Evolutionary conservation across 805 yeast species (phyloP).

Genomic region (Groenewaldozyma salmanticensis): DNA sequence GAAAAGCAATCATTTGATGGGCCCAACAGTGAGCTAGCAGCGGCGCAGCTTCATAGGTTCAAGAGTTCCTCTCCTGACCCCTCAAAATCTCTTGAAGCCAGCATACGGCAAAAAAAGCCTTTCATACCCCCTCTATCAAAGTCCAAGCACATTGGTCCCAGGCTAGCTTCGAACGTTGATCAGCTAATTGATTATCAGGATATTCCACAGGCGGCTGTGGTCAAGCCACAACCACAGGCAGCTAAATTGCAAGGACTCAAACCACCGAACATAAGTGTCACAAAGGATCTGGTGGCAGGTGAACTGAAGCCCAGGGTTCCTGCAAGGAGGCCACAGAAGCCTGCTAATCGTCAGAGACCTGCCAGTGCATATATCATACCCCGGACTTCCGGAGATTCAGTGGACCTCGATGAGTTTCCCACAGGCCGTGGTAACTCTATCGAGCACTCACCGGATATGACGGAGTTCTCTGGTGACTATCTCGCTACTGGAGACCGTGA

Average conservation of each 20-base stretch:
- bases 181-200: background rate
- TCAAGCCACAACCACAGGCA: too few species aligned
- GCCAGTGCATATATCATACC: background rate
- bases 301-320: background rate
- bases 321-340: background rate
- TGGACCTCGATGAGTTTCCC: background rate
- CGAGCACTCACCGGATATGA: background rate
- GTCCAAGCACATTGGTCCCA: too few species aligned
- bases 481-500: conserved; percentile 16
- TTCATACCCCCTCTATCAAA: too few species aligned
- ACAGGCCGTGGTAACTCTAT: background rate
- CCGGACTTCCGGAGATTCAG: too few species aligned
- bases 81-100: background rate
- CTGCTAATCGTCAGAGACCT: too few species aligned
- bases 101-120: background rate
- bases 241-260: too few species aligned
- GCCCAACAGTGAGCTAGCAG: background rate
- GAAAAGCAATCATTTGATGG: conserved; percentile 7
- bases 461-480: background rate
- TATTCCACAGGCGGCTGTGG: background rate
- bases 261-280: background rate
- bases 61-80: background rate
- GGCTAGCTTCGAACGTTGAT: too few species aligned
- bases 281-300: background rate
- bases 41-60: background rate